Conservation (phyloP, 495 filamentous ascomycete species). For the Aspergillus wentii region DNA sequence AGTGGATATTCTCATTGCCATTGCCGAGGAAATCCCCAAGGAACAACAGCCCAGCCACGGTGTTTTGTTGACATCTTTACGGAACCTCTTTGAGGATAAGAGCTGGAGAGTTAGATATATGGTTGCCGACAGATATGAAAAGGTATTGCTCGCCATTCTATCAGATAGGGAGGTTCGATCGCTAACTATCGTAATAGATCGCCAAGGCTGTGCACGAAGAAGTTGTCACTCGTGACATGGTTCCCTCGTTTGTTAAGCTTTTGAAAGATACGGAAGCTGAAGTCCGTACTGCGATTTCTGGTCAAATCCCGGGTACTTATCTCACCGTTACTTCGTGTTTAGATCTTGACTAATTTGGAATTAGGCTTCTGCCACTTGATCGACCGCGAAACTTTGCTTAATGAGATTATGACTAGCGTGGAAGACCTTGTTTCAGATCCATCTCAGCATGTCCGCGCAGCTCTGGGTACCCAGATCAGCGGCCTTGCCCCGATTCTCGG, state of each 20-base stretch:
- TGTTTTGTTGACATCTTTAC: conserved; percentile 81
- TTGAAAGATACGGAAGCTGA: conserved; percentile 97
- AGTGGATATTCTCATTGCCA: conserved; percentile 92
- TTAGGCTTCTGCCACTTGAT: conserved; percentile 86
- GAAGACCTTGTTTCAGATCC: conserved; percentile 94
- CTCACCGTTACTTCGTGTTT: not conserved
- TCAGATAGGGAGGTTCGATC: too few species aligned
- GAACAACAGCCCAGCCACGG: conserved; percentile 96
- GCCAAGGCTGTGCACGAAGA: conserved; percentile 98
- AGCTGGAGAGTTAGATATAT: conserved; percentile 99
- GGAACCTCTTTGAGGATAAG: conserved; percentile 94
- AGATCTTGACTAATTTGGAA: conserved; percentile 13
- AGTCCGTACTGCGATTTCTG: conserved; percentile 93
- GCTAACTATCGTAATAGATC: conserved; percentile 54
- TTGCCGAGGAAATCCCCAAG: conserved; percentile 95
- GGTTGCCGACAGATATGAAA: conserved; percentile 98
- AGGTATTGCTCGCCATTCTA: conserved; percentile 54
- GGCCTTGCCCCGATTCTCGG: conserved; percentile 94
- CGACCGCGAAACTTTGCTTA: conserved; percentile 80
- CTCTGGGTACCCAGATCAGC: conserved; percentile 94
- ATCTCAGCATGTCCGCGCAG: conserved; percentile 94
- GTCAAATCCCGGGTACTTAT: conserved; percentile 82
- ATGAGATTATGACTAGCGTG: conserved; percentile 94
- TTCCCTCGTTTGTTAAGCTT: conserved; percentile 95
- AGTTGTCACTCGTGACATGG: conserved; percentile 87